phyloP scores from a whole-genome alignment of 1,139 yeast genomes.

The Yamadazyma epiphylla region DNA sequence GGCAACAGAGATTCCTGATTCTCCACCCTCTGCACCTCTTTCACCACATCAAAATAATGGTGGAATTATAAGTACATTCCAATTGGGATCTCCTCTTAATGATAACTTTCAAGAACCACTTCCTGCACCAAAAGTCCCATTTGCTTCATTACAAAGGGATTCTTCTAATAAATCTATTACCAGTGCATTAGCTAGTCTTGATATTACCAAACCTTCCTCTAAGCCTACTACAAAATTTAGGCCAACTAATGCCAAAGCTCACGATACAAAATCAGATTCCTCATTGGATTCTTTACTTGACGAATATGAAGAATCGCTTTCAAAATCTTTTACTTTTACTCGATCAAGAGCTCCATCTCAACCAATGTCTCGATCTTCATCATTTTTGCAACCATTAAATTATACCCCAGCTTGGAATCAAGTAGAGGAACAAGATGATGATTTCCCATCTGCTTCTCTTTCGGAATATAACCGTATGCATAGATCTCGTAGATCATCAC shows the following conservation, averaged over 20 bases:
- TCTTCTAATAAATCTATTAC: slow-evolving; percentile 22
- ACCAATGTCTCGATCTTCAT: slow-evolving; percentile 24
- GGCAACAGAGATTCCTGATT: slow-evolving; percentile 33
- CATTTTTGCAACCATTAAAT: slow-evolving; percentile 8
- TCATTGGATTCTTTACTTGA: slow-evolving; percentile 53
- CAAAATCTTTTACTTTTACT: slow-evolving; percentile 23
- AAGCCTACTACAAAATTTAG: neutral
- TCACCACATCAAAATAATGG: slow-evolving; percentile 27
- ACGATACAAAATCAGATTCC: slow-evolving; percentile 24
- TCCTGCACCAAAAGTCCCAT: slow-evolving; percentile 7
- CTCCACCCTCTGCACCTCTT: slow-evolving; percentile 45
- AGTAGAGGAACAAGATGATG: slow-evolving; percentile 15
- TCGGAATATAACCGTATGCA: slow-evolving; percentile 32
- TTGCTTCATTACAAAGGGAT: slow-evolving; percentile 10
- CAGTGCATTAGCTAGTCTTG: slow-evolving; percentile 31
- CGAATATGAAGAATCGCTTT: slow-evolving; percentile 45
- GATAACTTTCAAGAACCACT: too few species aligned
- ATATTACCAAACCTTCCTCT: slow-evolving; percentile 9
- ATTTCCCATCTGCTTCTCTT: slow-evolving; percentile 34
- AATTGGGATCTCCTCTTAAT: slow-evolving; percentile 6
- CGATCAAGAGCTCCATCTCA: slow-evolving; percentile 27
- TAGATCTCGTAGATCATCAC: slow-evolving; percentile 35
- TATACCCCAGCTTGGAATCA: slow-evolving; percentile 1
- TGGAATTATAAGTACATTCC: slow-evolving; percentile 6
- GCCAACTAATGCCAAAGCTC: neutral